phyloP scores from a whole-genome alignment of 306 rosid genomes.

The Inga laurina region DNA sequence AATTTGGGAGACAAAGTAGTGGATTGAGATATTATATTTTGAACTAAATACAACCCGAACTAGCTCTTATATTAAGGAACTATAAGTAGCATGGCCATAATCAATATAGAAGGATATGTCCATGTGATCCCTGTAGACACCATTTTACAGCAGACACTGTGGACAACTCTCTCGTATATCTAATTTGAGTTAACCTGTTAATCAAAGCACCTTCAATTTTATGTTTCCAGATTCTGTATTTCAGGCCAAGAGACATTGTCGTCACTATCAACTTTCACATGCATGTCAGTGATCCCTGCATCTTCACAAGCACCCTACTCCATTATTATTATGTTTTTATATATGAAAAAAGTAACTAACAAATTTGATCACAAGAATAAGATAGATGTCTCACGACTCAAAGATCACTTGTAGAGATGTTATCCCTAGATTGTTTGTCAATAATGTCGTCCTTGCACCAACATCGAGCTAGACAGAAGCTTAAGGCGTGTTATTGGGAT shows the following conservation, averaged over 20 bases:
- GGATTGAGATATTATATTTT: no score
- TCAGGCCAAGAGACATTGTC: slow-evolving; percentile 2
- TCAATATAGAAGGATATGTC: background rate
- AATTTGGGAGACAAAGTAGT: no score
- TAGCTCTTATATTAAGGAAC: no score
- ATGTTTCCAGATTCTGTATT: background rate
- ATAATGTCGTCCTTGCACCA: background rate
- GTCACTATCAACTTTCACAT: slow-evolving; percentile 28
- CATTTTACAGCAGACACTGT: background rate
- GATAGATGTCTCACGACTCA: background rate
- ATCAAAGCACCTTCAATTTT: background rate
- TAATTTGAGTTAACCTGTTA: background rate
- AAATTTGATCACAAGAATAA: background rate
- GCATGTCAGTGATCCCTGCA: background rate
- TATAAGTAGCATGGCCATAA: background rate
- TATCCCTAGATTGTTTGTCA: background rate
- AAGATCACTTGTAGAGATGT: background rate
- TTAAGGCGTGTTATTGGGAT: background rate
- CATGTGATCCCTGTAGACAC: background rate
- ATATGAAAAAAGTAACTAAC: background rate
- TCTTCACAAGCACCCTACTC: background rate
- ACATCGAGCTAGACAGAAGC: background rate
- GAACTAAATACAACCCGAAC: no score
- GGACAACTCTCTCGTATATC: background rate
- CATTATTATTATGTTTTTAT: background rate